These are phyloP conservation scores for Phytophthora citrophthora DNA, from an alignment of 352 stramenopile species.

Conservation along the genomic window DNA sequence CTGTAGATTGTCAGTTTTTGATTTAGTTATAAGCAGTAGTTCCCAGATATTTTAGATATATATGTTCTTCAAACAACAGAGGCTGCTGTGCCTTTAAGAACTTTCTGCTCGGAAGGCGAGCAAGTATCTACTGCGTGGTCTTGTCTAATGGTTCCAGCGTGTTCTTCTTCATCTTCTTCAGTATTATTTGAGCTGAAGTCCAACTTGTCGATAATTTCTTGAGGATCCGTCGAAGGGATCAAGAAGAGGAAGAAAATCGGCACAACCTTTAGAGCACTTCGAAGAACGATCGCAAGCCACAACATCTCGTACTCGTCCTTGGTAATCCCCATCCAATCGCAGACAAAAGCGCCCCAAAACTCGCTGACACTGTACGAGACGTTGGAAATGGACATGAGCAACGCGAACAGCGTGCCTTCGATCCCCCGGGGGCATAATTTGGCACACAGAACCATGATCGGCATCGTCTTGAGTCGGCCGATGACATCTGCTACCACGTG, in stretches of 20 bases:
- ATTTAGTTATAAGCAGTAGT: conserved; percentile 36
- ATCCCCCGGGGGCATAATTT: conserved; percentile 95
- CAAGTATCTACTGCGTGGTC: conserved; percentile 47
- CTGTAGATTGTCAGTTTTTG: conserved; percentile 52
- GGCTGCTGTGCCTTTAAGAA: conserved; percentile 25
- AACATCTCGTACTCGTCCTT: conserved; percentile 93
- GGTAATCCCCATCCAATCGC: conserved; percentile 87
- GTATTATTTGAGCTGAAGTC: conserved; percentile 46
- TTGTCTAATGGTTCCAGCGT: conserved; percentile 45
- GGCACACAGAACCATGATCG: conserved; percentile 94
- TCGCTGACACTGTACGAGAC: conserved; percentile 93
- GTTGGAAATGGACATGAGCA: conserved; percentile 98
- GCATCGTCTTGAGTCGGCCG: conserved; percentile 89
- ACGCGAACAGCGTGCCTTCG: conserved; percentile 96
- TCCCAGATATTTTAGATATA: background rate
- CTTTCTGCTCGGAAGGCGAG: conserved; percentile 36
- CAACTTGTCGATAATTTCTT: conserved; percentile 77
- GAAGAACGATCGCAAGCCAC: conserved; percentile 91
- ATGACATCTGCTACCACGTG: conserved; percentile 92
- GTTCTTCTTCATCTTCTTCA: conserved; percentile 31
- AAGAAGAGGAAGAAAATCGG: conserved; percentile 91
- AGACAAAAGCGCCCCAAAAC: conserved; percentile 93
- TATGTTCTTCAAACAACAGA: conserved; percentile 30
- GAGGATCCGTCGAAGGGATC: conserved; percentile 73
- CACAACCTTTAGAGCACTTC: conserved; percentile 91